Evolutionary conservation across 1,284 basidiomycete genomes (phyloP), one percentile per base, ranked within the genome.

Genomic region (Puccinia horiana): DNA sequence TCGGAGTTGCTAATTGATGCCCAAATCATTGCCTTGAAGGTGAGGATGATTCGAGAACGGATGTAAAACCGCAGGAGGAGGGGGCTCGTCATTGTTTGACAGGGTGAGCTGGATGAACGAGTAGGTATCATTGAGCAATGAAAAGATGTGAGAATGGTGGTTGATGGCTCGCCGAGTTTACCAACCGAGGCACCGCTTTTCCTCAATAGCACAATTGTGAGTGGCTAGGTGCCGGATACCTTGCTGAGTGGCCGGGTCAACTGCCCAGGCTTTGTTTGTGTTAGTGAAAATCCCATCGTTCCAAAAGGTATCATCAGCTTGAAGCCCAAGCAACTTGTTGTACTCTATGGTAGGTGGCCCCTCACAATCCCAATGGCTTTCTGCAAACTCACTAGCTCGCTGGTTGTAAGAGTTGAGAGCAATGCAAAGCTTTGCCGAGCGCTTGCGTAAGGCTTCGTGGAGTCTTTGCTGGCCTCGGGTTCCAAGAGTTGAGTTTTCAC

Each of bases 251-350:
- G 20, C 14, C 14, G 67, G 23, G 23, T 70, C 67, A 14, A 70
- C 35, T 23, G 67, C 67, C 67, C 67, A 70, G 8, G 67, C 14
- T 23, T 70, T 32, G 35, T 37, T 32, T 32, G 32, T 32, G 35
- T 70, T 70, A 12, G 67, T 70, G 29, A 70, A 70, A 11, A 70
- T n/a, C 9, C 67, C 67, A 37, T 70, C 29, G 37, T 70, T 70
- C 67, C 67, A 70, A 32, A 70, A 70, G 20, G 67, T 32, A 37
- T 70, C n/a, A 70, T 70, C 67, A 4, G 35, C 14, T 12, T 70
- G 32, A n/a, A 70, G 32, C 14, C 35, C 32, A 23, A 29, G 67
- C 14, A 47, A 16, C 44, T 47, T 8, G 44, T n/a, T n/a, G n/a
- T n/a, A n/a, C n/a, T n/a, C n/a, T n/a, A n/a, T n/a, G n/a, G n/a